Evolutionary conservation across 305 asterid species (phyloP), one percentile per base, ranked within the genome.

Genomic region (Fraxinus latifolia): DNA sequence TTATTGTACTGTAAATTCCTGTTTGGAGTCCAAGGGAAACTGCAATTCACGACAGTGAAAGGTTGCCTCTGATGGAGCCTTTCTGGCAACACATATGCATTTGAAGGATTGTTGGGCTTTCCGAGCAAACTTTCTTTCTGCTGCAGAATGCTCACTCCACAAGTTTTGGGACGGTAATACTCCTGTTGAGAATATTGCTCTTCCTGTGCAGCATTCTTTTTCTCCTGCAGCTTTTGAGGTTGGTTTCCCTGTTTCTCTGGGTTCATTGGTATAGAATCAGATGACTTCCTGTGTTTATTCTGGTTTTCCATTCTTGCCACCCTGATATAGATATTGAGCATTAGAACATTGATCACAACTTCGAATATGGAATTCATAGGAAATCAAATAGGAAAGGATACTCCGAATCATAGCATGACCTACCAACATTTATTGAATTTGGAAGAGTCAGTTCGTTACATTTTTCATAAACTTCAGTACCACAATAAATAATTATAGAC

Each of bases 11-110:
- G 65, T 53, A 53, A 53, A n/a, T 53, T 53, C 65, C 65, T n/a
- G 65, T 53, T 53, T 53, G 25, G 65, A 53, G 7, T 32, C 86
- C 27, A 11, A 5, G 83, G 74, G 31, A 55, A 50, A 77, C 31
- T 76, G 76, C 12, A 25, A 76, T 82, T 84, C 82, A 77, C 25
- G 80, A 76, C 73, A 65, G 79, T 84, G 82, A 89, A 84, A 83
- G 93, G 90, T 39, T 82, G 90, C 71, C 90, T 90, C 44, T 84
- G 90, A 79, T 70, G 85, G 81, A 72, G 68, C 76, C 72, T 47
- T 78, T 85, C 84, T 72, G 82, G 55, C 34, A 82, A 85, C 58
- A 60, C 62, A 76, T 71, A 76, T 8, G 67, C 53, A 17, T 29
- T 80, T 77, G 79, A 67, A 31, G 77, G 65, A 74, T 29, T 29